Conservation (phyloP, 805 yeast genomes). For the Priceomyces carsonii region DNA sequence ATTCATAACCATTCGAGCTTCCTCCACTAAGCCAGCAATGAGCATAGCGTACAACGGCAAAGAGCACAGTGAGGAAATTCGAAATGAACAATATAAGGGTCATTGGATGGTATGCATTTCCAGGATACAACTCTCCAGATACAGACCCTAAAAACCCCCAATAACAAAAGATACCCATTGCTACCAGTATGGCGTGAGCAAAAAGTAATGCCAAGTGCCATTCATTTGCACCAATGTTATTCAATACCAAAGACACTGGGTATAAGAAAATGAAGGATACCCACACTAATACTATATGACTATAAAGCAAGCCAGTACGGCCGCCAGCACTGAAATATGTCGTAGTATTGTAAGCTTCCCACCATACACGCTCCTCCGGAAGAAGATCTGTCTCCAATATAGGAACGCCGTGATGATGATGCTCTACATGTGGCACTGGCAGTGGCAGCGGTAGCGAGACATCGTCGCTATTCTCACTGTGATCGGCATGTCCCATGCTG, state of each 20-base stretch:
- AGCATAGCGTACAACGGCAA: constrained; percentile 52
- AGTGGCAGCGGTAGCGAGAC: constrained; percentile 3
- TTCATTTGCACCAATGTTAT: constrained; percentile 51
- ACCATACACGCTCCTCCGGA: constrained; percentile 71
- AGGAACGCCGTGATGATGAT: constrained; percentile 68
- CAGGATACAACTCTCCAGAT: constrained; percentile 65
- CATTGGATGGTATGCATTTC: constrained; percentile 70
- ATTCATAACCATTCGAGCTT: not conserved
- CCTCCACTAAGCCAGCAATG: constrained; percentile 15
- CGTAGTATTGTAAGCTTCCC: constrained; percentile 80
- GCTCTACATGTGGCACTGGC: constrained; percentile 37
- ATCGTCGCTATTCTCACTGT: constrained; percentile 13
- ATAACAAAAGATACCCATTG: constrained; percentile 55
- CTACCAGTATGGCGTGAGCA: constrained; percentile 45
- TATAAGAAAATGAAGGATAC: constrained; percentile 54
- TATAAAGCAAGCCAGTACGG: constrained; percentile 50
- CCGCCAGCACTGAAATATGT: constrained; percentile 62
- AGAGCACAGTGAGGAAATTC: constrained; percentile 51
- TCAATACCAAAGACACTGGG: constrained; percentile 68
- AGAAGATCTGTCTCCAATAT: constrained; percentile 66
- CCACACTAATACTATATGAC: constrained; percentile 52
- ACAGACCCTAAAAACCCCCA: constrained; percentile 59
- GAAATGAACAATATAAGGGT: constrained; percentile 58
- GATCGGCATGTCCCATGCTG: constrained; percentile 25
- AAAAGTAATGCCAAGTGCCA: constrained; percentile 61